Evolutionary conservation across 176 grass and related monocot species (phyloP).

Genomic region (Aegilops speltoides): DNA sequence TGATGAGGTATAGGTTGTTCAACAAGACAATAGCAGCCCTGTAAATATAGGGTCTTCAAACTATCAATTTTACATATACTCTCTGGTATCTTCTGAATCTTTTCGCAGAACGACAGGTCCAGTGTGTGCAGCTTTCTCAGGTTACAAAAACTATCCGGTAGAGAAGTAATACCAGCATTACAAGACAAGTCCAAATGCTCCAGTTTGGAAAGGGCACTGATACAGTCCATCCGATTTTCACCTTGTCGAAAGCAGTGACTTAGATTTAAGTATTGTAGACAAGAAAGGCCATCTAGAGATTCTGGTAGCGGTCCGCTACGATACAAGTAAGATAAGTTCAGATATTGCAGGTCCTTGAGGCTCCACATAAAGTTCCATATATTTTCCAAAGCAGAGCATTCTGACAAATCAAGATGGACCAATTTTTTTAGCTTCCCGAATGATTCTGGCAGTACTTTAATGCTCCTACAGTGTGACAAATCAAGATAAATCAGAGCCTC

Average conservation of each 20-base stretch:
- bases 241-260: accelerated
- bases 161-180: accelerated
- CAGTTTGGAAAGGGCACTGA: background rate
- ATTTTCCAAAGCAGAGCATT: background rate
- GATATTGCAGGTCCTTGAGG: background rate
- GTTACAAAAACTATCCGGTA: background rate
- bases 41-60: background rate
- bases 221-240: background rate
- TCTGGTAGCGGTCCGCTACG: background rate
- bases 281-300: background rate
- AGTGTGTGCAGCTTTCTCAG: background rate
- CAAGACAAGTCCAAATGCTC: slow-evolving; percentile 10
- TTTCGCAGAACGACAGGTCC: background rate
- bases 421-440: background rate
- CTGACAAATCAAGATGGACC: background rate
- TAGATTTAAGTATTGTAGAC: background rate
- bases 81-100: background rate
- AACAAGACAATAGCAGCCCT: accelerated
- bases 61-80: background rate
- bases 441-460: background rate
- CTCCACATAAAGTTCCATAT: background rate
- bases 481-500: background rate
- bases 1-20: background rate
- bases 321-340: no score
- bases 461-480: background rate